A percentile compares a stretch with the other conserved stretches of the same genome.
Conservation (phyloP, 1,139 yeast genomes). For the Geotrichum carabidarum region DNA sequence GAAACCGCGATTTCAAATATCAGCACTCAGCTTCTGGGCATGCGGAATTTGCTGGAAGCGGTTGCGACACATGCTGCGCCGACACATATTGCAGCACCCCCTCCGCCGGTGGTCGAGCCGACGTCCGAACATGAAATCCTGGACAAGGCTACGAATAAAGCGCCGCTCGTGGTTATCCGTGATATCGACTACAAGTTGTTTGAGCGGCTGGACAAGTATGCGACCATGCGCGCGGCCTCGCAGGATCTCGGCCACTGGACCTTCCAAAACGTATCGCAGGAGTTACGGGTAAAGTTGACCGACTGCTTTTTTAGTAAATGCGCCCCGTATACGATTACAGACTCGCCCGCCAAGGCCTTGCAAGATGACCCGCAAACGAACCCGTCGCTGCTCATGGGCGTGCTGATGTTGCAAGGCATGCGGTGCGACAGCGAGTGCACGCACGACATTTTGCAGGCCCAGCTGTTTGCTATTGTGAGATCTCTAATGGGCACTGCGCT, state of each 20-base stretch:
- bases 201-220: conserved; percentile 32
- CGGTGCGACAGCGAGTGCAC: conserved; percentile 44
- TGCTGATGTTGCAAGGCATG: conserved; percentile 28
- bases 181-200: conserved; percentile 43
- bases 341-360: not conserved
- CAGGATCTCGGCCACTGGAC: conserved; percentile 45
- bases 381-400: conserved; percentile 23
- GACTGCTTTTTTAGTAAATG: conserved; percentile 22
- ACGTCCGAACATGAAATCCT: not conserved
- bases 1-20: not conserved
- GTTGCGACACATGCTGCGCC: not conserved
- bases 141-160: conserved; percentile 23
- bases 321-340: conserved; percentile 19
- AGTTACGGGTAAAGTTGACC: conserved; percentile 21
- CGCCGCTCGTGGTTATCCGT: conserved; percentile 43
- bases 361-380: not conserved
- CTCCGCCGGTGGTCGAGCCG: not conserved
- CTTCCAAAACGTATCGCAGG: conserved; percentile 22
- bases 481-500: conserved; percentile 45
- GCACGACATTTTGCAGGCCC: conserved; percentile 44
- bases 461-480: conserved; percentile 44
- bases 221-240: conserved; percentile 33
- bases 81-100: not conserved
- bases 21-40: not conserved
- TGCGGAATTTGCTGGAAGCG: not conserved